Evolutionary conservation across 257 asterid species (phyloP).

Genomic region (Ilex asprella): DNA sequence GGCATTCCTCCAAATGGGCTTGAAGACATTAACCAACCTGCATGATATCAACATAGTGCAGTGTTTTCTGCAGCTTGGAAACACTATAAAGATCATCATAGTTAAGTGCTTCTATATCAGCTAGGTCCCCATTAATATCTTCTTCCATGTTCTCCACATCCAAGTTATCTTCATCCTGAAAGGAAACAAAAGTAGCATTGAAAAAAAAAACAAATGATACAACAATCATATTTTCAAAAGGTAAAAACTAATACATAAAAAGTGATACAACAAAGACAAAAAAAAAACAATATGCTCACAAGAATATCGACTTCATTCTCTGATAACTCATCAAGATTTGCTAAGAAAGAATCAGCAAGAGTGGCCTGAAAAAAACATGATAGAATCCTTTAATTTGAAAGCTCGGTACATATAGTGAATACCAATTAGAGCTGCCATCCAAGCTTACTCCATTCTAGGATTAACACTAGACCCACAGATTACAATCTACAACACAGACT

Average conservation of each 20-base stretch:
- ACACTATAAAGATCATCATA: constrained; percentile 88
- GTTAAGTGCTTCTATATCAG: constrained; percentile 85
- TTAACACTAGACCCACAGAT: too few species aligned
- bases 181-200: constrained; percentile 2
- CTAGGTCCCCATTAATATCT: constrained; percentile 82
- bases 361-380: constrained; percentile 61
- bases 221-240: too few species aligned
- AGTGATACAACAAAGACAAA: neutral
- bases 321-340: constrained; percentile 91
- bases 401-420: too few species aligned
- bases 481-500: too few species aligned
- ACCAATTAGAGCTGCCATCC: too few species aligned
- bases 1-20: too few species aligned
- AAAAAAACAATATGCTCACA: constrained; percentile 34
- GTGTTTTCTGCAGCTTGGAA: too few species aligned
- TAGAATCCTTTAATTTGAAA: too few species aligned
- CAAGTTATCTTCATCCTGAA: constrained; percentile 60
- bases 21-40: too few species aligned
- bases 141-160: constrained; percentile 74
- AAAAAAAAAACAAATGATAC: neutral
- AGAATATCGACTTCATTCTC: constrained; percentile 75
- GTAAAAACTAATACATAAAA: neutral
- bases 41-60: too few species aligned
- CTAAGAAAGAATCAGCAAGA: constrained; percentile 90
- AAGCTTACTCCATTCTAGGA: too few species aligned